Base-by-base conservation (phyloP, 768 basidiomycete species). In the Floccularia luteovirens region DNA sequence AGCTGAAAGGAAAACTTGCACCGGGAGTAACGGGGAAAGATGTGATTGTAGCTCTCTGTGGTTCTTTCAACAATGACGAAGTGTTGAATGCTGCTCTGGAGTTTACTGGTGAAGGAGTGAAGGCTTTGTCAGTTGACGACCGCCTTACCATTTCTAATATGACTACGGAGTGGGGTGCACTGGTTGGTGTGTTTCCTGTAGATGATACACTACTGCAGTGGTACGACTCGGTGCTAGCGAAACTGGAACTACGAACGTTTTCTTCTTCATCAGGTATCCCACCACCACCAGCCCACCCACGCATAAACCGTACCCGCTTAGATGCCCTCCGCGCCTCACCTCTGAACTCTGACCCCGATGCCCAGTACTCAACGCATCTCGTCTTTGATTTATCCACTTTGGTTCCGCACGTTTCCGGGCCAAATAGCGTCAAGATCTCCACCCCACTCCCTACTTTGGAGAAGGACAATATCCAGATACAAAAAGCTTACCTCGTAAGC, bases 101-200 rank as follows among this genome's bases (percentile, higher is more conserved):
- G 59, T 99, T 99, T 58, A 80, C 82, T 0, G 96, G 96, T 8
- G 82, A 88, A 24, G 96, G 96, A 19, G 72, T 97, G 7, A 55
- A 74, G 13, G 70, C 77, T 13, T 68, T 99, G 36, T 62, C 77
- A 3, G 75, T 99, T 40, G 94, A 99, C 54, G 93, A 98, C 50
- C 78, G 96, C 30, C 71, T 99, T 33, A 93, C 94, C 0, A 98
- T 98, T 48, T 71, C 92, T n/a, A 98, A 99, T 60, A 99, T 98
- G 96, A 98, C 96, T 4, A 98, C 96, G 22, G 96, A 99, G 61
- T 99, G 96, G 96, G 96, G 96, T 31, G 96, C 96, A 2, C 75
- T 99, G 2, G 92, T 79, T 5, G 96, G 96, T 23, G 79, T 96
- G 5, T 98, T 99, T 68, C 93, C 94, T 0, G 82, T 90, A 4